Base-by-base conservation (phyloP, 1,284 basidiomycete genomes). In the Peniophora sp. region DNA sequence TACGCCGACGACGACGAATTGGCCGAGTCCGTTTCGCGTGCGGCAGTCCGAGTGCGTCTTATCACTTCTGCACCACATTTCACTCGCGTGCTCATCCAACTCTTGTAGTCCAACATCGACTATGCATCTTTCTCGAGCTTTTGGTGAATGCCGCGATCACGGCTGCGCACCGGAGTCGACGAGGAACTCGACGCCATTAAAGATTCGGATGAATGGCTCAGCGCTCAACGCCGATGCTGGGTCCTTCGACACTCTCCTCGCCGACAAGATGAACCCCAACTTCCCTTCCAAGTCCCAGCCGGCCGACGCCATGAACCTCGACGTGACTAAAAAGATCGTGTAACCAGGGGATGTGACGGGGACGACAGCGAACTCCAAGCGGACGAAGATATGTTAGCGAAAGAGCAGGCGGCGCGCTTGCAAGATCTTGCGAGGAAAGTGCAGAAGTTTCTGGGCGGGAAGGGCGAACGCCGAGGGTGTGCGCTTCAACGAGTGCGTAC, bases 391-490 rank as follows among this genome's bases (percentile, higher is more conserved):
- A 68, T 59, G 35, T 32, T 76, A 8, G 73, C 76, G 11, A 73
- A 79, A 32, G 76, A 79, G 50, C 85, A 92, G 60, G 85, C 91
- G 2, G 64, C 74, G 15, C 81, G 78, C 50, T 67, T 97, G 44
- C 80, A 82, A 57, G 76, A 80, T 55, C 74, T 97, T 47, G 92
- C 94, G 10, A 72, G 78, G 55, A 90, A 92, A 64, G 89, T 97
- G 0, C 85, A 91, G 60, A 73, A 75, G 24, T 97, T 97, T 62
- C 81, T 97, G 2, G 85, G 92, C 57, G 92, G 88, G 1, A 70
- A 93, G 63, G 94, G 94, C 3, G 85, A 89, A n/a, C 56, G 55
- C 96, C 3, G 85, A 92, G 58, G 94, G 94, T 1, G 94, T 91
- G 0, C 68, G 75, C 54, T 95, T 97, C 60, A 81, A 85, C 47